These are phyloP conservation scores for Oryza meridionalis DNA, from an alignment of 176 grass and related monocot genomes.

Conservation along the genomic window DNA sequence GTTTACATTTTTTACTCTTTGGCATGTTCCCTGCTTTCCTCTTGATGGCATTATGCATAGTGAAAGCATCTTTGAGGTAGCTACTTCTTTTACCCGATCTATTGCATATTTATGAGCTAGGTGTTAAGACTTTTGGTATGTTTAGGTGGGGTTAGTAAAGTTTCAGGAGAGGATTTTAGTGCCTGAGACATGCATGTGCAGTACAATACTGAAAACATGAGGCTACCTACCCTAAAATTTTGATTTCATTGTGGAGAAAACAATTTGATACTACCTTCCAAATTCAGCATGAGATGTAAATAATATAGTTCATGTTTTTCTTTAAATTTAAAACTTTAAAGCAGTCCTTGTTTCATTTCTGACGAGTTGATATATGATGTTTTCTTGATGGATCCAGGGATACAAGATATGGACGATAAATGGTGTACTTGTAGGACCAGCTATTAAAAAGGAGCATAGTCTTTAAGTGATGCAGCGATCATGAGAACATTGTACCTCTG, in stretches of 20 bases:
- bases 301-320: neutral
- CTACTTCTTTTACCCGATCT: neutral
- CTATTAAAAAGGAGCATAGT: slow-evolving; percentile 24
- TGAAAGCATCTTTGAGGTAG: neutral
- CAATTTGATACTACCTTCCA: neutral
- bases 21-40: neutral
- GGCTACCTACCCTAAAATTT: neutral
- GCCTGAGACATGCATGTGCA: neutral
- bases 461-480: slow-evolving; percentile 26
- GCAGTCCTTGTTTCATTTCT: neutral
- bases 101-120: slow-evolving; percentile 18
- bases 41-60: slow-evolving; percentile 13
- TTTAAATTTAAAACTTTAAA: neutral
- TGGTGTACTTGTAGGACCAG: slow-evolving; percentile 26
- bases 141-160: slow-evolving; percentile 10
- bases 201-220: neutral
- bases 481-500: slow-evolving; percentile 26
- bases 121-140: slow-evolving; percentile 12
- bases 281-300: neutral
- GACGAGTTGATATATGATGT: neutral
- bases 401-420: slow-evolving; percentile 63
- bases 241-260: neutral
- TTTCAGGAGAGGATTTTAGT: neutral
- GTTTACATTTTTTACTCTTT: slow-evolving; percentile 11
- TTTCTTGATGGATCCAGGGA: slow-evolving; percentile 44